These are phyloP conservation scores for Syzygium jambos DNA, from an alignment of 345 rosid species.

Conservation along the genomic window DNA sequence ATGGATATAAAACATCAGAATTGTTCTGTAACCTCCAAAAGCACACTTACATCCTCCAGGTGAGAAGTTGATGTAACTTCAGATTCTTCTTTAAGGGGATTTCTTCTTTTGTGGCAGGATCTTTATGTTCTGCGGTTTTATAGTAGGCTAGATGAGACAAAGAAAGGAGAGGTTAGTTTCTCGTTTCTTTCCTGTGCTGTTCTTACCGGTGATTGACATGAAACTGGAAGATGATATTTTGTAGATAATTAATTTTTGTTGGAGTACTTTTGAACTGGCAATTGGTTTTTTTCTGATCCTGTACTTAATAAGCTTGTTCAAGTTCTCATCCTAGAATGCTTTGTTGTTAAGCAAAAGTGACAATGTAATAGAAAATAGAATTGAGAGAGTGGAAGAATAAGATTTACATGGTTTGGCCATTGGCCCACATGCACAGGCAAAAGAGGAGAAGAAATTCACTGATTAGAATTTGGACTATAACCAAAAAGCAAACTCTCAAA, in stretches of 20 bases:
- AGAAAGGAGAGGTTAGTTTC: conserved; percentile 86
- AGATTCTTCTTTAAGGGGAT: not conserved
- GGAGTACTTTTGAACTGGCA: not conserved
- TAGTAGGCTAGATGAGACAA: conserved; percentile 70
- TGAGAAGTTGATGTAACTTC: not conserved
- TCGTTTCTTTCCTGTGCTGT: not conserved
- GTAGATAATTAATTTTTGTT: not conserved
- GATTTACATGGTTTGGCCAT: not conserved
- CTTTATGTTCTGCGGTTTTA: conserved; percentile 65
- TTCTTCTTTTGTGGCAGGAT: conserved; percentile 44
- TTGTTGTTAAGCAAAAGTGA: not conserved
- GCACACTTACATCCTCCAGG: not conserved
- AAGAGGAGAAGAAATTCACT: not conserved
- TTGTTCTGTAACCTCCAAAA: not conserved
- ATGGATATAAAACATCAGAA: not conserved
- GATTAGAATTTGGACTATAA: not conserved
- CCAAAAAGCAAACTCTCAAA: not conserved
- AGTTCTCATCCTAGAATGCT: not conserved
- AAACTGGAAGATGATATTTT: not conserved
- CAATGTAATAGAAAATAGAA: not conserved
- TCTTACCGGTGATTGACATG: not conserved
- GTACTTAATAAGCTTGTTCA: not conserved
- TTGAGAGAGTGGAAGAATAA: not conserved
- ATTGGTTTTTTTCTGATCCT: not conserved
- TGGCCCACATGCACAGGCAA: not conserved